phyloP scores from a whole-genome alignment of 495 filamentous ascomycete species.

The Parathielavia hyrcaniae region DNA sequence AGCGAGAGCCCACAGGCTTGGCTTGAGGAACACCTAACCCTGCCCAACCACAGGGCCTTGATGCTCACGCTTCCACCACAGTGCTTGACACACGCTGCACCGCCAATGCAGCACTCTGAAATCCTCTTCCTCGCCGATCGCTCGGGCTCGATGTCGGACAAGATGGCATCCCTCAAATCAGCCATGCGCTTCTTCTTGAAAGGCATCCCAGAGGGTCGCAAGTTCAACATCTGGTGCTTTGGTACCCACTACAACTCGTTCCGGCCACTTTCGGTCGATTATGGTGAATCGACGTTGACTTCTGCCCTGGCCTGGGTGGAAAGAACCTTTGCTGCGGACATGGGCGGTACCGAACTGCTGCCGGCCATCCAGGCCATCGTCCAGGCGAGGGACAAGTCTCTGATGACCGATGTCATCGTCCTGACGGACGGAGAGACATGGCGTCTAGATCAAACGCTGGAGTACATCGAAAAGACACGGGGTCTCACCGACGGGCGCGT shows the following conservation, averaged over 20 bases:
- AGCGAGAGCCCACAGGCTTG: slow-evolving; percentile 15
- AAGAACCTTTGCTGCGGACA: neutral
- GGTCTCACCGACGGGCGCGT: slow-evolving; percentile 13
- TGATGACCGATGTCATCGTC: slow-evolving; percentile 16
- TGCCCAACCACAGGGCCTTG: slow-evolving; percentile 5
- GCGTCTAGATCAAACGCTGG: slow-evolving; percentile 15
- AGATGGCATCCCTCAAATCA: slow-evolving; percentile 13
- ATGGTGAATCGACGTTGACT: slow-evolving; percentile 2
- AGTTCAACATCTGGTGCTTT: slow-evolving; percentile 23
- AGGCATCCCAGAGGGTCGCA: slow-evolving; percentile 14
- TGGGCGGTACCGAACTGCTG: slow-evolving; percentile 20
- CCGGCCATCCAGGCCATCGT: slow-evolving; percentile 15
- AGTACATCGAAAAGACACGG: slow-evolving; percentile 8
- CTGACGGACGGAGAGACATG: slow-evolving; percentile 20
- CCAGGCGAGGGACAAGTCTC: neutral
- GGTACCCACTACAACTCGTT: slow-evolving; percentile 11
- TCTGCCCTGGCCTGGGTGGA: slow-evolving; percentile 10
- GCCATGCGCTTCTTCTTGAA: slow-evolving; percentile 22
- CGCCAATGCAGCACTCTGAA: slow-evolving; percentile 1
- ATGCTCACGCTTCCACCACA: too few relatives aligned
- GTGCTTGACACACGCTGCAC: neutral
- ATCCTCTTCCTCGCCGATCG: slow-evolving; percentile 20
- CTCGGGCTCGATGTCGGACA: slow-evolving; percentile 19
- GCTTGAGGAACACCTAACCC: slow-evolving; percentile 14
- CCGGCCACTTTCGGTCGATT: slow-evolving; percentile 13